Percentiles rank a stretch among this genome's conserved stretches.
Evolutionary conservation across 805 yeast genomes (phyloP).

Genomic region (Nakazawaea siamensis): DNA sequence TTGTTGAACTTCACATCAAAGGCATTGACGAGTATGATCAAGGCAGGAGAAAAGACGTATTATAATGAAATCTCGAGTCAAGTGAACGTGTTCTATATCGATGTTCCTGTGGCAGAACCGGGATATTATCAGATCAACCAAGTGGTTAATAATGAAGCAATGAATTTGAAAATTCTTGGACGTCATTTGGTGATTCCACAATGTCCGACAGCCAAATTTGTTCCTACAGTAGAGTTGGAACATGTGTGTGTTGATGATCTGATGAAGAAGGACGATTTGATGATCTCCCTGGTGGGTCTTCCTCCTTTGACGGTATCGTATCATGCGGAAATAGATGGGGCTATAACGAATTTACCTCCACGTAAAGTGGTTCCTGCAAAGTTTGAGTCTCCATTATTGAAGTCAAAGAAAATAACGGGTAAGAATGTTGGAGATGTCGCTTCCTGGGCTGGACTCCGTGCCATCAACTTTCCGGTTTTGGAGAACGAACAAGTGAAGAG

Average conservation of each 20-base stretch:
- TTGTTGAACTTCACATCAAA: constrained; percentile 46
- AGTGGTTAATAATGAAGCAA: constrained; percentile 52
- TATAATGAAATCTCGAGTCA: constrained; percentile 14
- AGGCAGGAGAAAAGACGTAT: constrained; percentile 4
- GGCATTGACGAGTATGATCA: constrained; percentile 36
- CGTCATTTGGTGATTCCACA: constrained; percentile 58
- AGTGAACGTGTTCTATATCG: constrained; percentile 46
- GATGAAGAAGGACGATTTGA: constrained; percentile 25
- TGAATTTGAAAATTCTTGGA: constrained; percentile 49
- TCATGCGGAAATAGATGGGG: constrained; percentile 33
- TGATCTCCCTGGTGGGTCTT: constrained; percentile 60
- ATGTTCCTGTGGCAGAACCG: constrained; percentile 55
- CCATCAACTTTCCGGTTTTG: constrained; percentile 20
- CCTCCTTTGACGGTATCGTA: constrained; percentile 65
- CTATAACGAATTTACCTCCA: constrained; percentile 32
- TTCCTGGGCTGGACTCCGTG: constrained; percentile 24
- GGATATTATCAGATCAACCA: constrained; percentile 71
- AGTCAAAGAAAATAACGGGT: constrained; percentile 14
- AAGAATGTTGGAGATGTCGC: constrained; percentile 28
- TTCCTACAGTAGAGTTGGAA: constrained; percentile 22
- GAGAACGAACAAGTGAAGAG: constrained; percentile 17
- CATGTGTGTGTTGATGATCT: constrained; percentile 58
- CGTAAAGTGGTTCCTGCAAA: constrained; percentile 9
- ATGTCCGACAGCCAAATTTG: constrained; percentile 70
- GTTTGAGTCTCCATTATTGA: constrained; percentile 41